Conservation (phyloP, 2,329 filamentous ascomycete species). For the Canariomyces notabilis region DNA sequence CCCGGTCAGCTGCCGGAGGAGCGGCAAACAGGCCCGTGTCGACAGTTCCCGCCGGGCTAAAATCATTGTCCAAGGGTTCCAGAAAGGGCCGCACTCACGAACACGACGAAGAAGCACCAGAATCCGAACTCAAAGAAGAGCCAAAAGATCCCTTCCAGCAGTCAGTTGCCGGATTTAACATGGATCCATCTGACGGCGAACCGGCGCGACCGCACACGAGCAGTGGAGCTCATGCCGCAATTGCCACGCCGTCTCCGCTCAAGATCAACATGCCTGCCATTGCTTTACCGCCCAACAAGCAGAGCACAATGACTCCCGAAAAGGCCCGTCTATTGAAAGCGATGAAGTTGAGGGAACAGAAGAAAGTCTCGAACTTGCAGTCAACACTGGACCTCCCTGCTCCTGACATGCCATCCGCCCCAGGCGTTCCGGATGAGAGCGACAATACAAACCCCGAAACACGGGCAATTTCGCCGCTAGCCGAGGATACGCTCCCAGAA, state of each 20-base stretch:
- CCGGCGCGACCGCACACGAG: slow-evolving; percentile 32
- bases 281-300: slow-evolving; percentile 40
- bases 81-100: slow-evolving; percentile 45
- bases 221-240: slow-evolving; percentile 36
- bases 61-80: slow-evolving; percentile 56
- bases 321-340: slow-evolving; percentile 93
- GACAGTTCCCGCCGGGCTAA: slow-evolving; percentile 75
- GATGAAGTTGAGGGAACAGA: slow-evolving; percentile 81
- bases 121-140: slow-evolving; percentile 34
- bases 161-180: slow-evolving; percentile 31
- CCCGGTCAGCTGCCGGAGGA: slow-evolving; percentile 55
- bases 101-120: slow-evolving; percentile 27
- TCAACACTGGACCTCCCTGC: slow-evolving; percentile 25
- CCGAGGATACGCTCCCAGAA: slow-evolving; percentile 25
- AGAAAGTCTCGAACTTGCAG: slow-evolving; percentile 45
- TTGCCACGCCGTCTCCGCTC: slow-evolving; percentile 42
- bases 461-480: slow-evolving; percentile 22
- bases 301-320: slow-evolving; percentile 69
- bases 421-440: slow-evolving; percentile 32
- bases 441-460: slow-evolving; percentile 31
- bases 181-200: slow-evolving; percentile 26
- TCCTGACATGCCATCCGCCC: slow-evolving; percentile 25
- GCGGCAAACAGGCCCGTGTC: slow-evolving; percentile 67
- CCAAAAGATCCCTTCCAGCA: slow-evolving; percentile 35
- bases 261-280: slow-evolving; percentile 33